Evolutionary conservation across 2,329 filamentous ascomycete genomes (phyloP).

Genomic region (Fusarium papillatum): DNA sequence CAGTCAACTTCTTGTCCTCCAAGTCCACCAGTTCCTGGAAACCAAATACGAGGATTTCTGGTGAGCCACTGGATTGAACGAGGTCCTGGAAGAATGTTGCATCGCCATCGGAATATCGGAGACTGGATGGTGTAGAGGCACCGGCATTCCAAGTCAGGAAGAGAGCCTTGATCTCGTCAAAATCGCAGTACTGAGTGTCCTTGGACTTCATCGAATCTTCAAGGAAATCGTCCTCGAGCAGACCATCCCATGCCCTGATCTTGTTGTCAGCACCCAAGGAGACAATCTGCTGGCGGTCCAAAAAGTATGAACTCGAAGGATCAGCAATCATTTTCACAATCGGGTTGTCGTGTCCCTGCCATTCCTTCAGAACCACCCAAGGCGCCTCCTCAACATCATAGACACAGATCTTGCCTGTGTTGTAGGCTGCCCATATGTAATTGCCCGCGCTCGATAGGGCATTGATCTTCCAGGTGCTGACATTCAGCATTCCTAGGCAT

Average conservation of each 20-base stretch:
- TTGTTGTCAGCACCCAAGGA: constrained; percentile 91
- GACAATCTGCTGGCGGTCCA: constrained; percentile 87
- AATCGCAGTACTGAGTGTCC: constrained; percentile 87
- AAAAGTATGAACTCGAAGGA: constrained; percentile 84
- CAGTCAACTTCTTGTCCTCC: constrained; percentile 96
- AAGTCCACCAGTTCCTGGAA: constrained; percentile 99
- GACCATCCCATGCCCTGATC: constrained; percentile 90
- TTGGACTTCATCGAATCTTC: constrained; percentile 88
- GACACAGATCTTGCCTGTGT: constrained; percentile 92
- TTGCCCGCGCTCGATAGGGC: constrained; percentile 84
- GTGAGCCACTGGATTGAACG: constrained; percentile 80
- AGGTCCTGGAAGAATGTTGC: constrained; percentile 85
- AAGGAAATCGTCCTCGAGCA: constrained; percentile 95
- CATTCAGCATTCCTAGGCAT: constrained; percentile 84
- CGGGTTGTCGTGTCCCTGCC: constrained; percentile 90
- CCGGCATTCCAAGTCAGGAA: constrained; percentile 98
- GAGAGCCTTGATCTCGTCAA: constrained; percentile 83
- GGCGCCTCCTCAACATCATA: constrained; percentile 89
- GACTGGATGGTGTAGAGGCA: constrained; percentile 89
- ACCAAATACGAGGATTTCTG: constrained; percentile 94
- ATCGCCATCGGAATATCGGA: constrained; percentile 79
- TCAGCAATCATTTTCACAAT: constrained; percentile 85
- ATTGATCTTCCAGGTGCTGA: constrained; percentile 97
- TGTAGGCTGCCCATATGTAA: constrained; percentile 93
- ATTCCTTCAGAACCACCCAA: constrained; percentile 94